Conservation (phyloP, 345 rosid genomes). For the Brassica carinata region DNA sequence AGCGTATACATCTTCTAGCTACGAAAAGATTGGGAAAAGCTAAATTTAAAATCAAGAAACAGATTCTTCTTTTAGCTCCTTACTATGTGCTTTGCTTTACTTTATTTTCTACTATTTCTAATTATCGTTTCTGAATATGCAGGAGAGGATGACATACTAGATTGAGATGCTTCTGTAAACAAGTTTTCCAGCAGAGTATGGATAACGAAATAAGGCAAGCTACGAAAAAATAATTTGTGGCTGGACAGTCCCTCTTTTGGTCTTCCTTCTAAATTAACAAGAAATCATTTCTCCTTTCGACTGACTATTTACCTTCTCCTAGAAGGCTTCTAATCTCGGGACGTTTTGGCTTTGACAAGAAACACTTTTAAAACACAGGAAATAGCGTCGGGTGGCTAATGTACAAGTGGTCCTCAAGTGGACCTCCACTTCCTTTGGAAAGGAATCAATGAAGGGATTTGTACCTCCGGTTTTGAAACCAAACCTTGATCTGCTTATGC, state of each 20-base stretch:
- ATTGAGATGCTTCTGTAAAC: neutral
- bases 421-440: neutral
- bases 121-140: neutral
- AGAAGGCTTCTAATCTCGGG: too few relatives aligned
- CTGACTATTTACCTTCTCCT: too few relatives aligned
- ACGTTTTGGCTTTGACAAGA: too few relatives aligned
- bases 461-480: conserved; percentile 99
- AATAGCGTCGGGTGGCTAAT: conserved; percentile 10
- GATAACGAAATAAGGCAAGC: neutral
- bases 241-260: too few relatives aligned
- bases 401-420: neutral
- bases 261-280: too few relatives aligned
- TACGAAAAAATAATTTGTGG: neutral
- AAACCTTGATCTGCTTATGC: conserved; percentile 99
- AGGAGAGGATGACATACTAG: neutral
- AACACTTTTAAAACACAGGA: neutral
- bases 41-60: neutral
- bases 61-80: neutral
- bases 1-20: neutral
- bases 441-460: neutral
- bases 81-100: neutral
- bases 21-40: neutral
- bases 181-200: neutral
- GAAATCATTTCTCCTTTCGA: too few relatives aligned
- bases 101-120: neutral